Evolutionary conservation across 257 asterid genomes (phyloP).

Genomic region (Capsicum pubescens): DNA sequence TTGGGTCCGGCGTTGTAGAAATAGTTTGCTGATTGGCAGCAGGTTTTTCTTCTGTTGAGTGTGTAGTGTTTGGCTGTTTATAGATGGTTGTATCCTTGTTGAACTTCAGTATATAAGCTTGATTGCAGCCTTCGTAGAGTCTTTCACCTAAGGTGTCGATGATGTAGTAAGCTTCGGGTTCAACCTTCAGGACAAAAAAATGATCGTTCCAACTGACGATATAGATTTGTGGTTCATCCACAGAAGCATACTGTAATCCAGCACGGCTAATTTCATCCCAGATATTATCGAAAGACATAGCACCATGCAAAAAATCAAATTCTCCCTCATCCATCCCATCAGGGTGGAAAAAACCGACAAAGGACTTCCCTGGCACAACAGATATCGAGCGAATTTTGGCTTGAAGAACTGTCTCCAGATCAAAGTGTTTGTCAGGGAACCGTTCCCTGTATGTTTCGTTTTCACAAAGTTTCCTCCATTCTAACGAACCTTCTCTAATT

Average conservation of each 20-base stretch:
- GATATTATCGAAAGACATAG: conserved; percentile 88
- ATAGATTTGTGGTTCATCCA: conserved; percentile 59
- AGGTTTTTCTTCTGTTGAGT: conserved; percentile 54
- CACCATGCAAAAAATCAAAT: conserved; percentile 84
- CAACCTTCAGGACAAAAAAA: conserved; percentile 87
- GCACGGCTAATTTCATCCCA: conserved; percentile 80
- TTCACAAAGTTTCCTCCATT: conserved; percentile 92
- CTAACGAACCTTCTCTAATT: conserved; percentile 88
- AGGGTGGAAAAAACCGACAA: conserved; percentile 86
- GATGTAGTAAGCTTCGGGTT: conserved; percentile 72
- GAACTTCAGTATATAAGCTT: conserved; percentile 90
- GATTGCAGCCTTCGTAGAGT: conserved; percentile 85
- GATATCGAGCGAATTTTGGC: conserved; percentile 68
- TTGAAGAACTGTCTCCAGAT: conserved; percentile 85
- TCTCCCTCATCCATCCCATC: conserved; percentile 69
- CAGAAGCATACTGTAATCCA: conserved; percentile 38
- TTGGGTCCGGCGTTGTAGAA: conserved; percentile 39
- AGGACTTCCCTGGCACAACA: conserved; percentile 74
- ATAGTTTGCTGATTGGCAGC: conserved; percentile 36
- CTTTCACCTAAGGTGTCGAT: conserved; percentile 95
- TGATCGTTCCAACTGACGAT: conserved; percentile 97
- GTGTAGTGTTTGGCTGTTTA: conserved; percentile 48
- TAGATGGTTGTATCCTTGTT: conserved; percentile 60
- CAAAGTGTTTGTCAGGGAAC: conserved; percentile 95
- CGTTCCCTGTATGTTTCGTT: conserved; percentile 62